These are phyloP conservation scores for Ganoderma meredithae DNA, from an alignment of 1,284 basidiomycete species.

Conservation along the genomic window DNA sequence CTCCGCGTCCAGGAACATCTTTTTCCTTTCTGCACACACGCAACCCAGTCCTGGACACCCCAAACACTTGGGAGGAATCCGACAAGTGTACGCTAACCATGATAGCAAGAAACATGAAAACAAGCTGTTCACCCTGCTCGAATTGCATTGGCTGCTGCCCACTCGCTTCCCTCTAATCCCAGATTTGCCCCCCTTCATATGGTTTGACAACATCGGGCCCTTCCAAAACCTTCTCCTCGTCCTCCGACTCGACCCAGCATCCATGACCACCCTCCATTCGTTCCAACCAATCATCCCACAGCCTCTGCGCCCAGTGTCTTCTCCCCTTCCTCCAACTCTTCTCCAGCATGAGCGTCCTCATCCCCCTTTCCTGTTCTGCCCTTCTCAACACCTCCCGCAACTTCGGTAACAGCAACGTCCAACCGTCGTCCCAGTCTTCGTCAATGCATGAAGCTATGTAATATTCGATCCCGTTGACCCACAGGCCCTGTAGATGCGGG, in stretches of 20 bases:
- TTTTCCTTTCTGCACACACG: too few species aligned
- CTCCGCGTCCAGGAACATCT: too few species aligned
- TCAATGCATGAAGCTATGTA: not conserved
- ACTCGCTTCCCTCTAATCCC: not conserved
- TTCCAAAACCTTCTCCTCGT: constrained; percentile 10
- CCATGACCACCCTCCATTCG: constrained; percentile 18
- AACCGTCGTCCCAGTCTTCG: not conserved
- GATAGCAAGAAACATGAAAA: not conserved
- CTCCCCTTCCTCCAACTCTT: not conserved
- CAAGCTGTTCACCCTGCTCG: not conserved
- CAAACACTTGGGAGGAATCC: too few species aligned
- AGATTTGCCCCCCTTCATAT: not conserved
- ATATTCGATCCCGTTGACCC: not conserved
- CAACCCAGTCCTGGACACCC: too few species aligned
- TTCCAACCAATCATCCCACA: constrained; percentile 18
- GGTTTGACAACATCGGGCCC: not conserved
- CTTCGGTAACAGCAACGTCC: not conserved
- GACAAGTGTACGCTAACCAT: too few species aligned
- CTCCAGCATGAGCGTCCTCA: not conserved
- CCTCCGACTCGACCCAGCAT: constrained; percentile 19
- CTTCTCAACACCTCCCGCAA: not conserved
- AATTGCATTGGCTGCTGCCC: not conserved
- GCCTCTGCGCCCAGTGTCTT: constrained; percentile 7
- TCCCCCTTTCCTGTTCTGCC: not conserved
- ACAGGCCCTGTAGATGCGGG: not conserved